These are phyloP conservation scores for Piromyces finnis DNA, from an alignment of 192 early-diverging fungal genomes.

Conservation along the genomic window DNA sequence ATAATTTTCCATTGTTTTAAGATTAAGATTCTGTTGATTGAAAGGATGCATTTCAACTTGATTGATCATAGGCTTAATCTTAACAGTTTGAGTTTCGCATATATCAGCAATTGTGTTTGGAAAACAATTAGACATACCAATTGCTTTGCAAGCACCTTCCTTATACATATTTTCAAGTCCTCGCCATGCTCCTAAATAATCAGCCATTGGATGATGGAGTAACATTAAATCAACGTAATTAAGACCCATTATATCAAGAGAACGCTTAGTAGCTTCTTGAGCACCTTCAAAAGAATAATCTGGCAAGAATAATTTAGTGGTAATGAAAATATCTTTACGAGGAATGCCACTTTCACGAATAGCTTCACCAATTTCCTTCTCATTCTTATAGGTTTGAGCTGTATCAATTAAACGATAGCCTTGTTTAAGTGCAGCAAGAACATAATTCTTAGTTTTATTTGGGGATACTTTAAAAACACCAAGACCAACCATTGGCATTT, in stretches of 20 bases:
- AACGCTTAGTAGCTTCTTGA: constrained; percentile 24
- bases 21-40: not conserved
- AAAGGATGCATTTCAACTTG: not conserved
- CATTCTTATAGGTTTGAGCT: constrained; percentile 11
- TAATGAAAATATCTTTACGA: constrained; percentile 36
- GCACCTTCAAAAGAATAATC: constrained; percentile 28
- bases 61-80: not conserved
- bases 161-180: not conserved
- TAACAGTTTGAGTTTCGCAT: not conserved
- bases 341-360: constrained; percentile 12
- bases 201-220: constrained; percentile 33
- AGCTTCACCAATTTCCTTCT: constrained; percentile 1
- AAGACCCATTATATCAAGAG: constrained; percentile 24
- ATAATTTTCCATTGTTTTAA: not conserved
- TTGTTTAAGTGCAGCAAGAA: constrained; percentile 21
- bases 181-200: not conserved
- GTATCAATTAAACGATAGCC: constrained; percentile 39
- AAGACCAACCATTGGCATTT: not conserved
- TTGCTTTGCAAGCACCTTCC: not conserved
- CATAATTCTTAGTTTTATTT: not conserved
- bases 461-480: not conserved
- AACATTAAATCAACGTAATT: constrained; percentile 44
- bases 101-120: not conserved
- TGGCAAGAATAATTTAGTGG: constrained; percentile 50
- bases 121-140: not conserved